Evolutionary conservation across 140 eudicot genomes (phyloP).

Genomic region (Bidens hawaiensis): DNA sequence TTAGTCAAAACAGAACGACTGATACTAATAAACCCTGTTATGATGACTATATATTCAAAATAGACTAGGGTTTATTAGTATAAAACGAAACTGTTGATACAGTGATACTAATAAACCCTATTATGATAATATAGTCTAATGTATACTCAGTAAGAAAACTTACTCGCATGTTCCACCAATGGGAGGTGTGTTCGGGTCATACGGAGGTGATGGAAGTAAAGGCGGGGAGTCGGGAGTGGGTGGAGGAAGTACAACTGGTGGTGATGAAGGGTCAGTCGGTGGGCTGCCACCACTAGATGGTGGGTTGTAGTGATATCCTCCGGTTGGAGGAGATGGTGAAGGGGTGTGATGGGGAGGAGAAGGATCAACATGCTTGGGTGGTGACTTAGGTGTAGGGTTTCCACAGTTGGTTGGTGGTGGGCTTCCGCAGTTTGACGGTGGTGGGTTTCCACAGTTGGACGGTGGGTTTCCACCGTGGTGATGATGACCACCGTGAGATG

Average conservation of each 20-base stretch:
- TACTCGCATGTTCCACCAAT: constrained; percentile 62
- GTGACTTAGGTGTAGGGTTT: constrained; percentile 49
- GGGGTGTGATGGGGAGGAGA: constrained; percentile 38
- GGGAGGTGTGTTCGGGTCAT: constrained; percentile 69
- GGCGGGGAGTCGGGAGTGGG: constrained; percentile 37
- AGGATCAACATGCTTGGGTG: constrained; percentile 35
- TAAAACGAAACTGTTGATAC: no score
- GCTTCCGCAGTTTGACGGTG: no score
- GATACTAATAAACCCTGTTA: no score
- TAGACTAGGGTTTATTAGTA: no score
- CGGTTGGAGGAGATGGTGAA: constrained; percentile 43
- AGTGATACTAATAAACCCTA: no score
- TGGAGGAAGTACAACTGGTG: constrained; percentile 48
- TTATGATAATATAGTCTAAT: no score
- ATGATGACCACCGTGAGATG: constrained; percentile 24
- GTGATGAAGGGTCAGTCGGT: constrained; percentile 21
- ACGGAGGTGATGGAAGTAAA: constrained; percentile 51
- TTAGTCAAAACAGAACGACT: no score
- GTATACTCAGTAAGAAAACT: no score
- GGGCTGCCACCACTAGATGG: constrained; percentile 32
- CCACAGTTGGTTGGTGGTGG: constrained; percentile 47
- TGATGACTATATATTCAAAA: no score
- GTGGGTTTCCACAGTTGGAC: constrained; percentile 36
- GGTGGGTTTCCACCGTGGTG: constrained; percentile 28
- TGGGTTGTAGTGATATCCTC: constrained; percentile 33